These are phyloP conservation scores for Aspergillus texensis DNA, from an alignment of 2,329 filamentous ascomycete genomes.

Conservation along the genomic window DNA sequence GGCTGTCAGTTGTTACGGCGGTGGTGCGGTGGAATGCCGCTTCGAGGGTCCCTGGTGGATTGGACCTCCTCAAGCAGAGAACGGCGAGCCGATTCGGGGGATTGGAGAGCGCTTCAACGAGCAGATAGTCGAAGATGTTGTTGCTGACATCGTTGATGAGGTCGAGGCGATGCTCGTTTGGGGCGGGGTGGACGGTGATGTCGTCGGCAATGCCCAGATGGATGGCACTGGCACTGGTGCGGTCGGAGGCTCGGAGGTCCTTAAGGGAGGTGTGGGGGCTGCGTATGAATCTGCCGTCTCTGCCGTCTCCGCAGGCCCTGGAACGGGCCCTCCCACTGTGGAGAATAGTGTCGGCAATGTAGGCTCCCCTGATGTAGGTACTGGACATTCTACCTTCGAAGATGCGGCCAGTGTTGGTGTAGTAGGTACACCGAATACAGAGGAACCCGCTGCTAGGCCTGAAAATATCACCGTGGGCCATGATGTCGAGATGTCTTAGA, in stretches of 20 bases:
- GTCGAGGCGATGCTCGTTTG: constrained; percentile 74
- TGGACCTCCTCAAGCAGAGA: constrained; percentile 63
- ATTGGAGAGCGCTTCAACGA: constrained; percentile 82
- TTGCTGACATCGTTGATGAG: constrained; percentile 93
- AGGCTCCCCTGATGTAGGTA: constrained; percentile 15
- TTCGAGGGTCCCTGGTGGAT: constrained; percentile 94
- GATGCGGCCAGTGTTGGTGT: constrained; percentile 29
- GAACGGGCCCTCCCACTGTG: constrained; percentile 1
- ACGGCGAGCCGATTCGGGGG: constrained; percentile 53
- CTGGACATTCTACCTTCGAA: constrained; percentile 22
- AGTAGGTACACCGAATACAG: constrained; percentile 25
- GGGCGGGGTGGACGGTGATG: constrained; percentile 39
- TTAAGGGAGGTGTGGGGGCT: constrained; percentile 36
- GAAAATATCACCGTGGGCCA: constrained; percentile 25
- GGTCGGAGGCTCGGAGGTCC: constrained; percentile 35
- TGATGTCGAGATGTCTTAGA: constrained; percentile 37
- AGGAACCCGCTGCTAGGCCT: constrained; percentile 16
- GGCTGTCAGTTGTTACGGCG: constrained; percentile 86
- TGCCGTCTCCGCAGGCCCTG: constrained; percentile 16
- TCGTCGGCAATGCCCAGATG: constrained; percentile 32
- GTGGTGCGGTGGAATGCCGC: constrained; percentile 88
- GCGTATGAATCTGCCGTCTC: constrained; percentile 31
- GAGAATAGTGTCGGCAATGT: constrained; percentile 26
- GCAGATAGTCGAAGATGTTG: constrained; percentile 90
- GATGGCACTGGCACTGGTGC: constrained; percentile 29